Conservation (phyloP, 805 yeast genomes). For the Kodamaea restingae region DNA sequence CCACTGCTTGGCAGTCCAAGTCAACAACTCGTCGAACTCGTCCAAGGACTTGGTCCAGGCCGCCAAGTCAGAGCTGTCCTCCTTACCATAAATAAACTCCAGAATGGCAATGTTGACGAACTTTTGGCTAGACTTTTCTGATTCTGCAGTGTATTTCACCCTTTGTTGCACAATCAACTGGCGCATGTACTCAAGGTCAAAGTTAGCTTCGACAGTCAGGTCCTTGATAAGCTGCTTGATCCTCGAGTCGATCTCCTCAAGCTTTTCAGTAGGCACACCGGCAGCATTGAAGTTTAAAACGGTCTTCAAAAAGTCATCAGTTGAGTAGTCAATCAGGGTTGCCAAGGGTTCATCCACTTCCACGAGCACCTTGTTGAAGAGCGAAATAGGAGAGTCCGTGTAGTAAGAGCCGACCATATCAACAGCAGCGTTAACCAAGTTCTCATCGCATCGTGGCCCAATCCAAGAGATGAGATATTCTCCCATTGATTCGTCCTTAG, state of each 20-base stretch:
- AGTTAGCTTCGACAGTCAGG: slow-evolving; percentile 45
- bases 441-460: slow-evolving; percentile 63
- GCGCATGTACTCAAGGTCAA: slow-evolving; percentile 63
- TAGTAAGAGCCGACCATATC: slow-evolving; percentile 70
- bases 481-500: slow-evolving; percentile 80
- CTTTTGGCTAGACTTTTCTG: slow-evolving; percentile 60
- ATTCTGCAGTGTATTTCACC: slow-evolving; percentile 54
- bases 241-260: slow-evolving; percentile 50
- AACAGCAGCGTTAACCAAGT: slow-evolving; percentile 59
- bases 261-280: slow-evolving; percentile 72
- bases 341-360: slow-evolving; percentile 83
- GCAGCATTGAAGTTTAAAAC: slow-evolving; percentile 54
- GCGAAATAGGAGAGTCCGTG: slow-evolving; percentile 72
- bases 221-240: slow-evolving; percentile 48
- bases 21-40: slow-evolving; percentile 54
- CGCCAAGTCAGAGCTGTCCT: slow-evolving; percentile 54
- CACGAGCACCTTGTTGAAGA: slow-evolving; percentile 65
- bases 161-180: slow-evolving; percentile 65
- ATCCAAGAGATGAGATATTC: slow-evolving; percentile 73
- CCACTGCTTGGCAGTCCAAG: slow-evolving; percentile 75
- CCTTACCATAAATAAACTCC: slow-evolving; percentile 76
- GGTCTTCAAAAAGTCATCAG: slow-evolving; percentile 68
- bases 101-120: slow-evolving; percentile 65
- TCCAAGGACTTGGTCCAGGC: slow-evolving; percentile 50
- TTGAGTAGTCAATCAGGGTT: slow-evolving; percentile 60